Percentiles rank a stretch among this genome's conserved stretches.
phyloP scores from a whole-genome alignment of 495 filamentous ascomycete species.

The Penicillium subrubescens region DNA sequence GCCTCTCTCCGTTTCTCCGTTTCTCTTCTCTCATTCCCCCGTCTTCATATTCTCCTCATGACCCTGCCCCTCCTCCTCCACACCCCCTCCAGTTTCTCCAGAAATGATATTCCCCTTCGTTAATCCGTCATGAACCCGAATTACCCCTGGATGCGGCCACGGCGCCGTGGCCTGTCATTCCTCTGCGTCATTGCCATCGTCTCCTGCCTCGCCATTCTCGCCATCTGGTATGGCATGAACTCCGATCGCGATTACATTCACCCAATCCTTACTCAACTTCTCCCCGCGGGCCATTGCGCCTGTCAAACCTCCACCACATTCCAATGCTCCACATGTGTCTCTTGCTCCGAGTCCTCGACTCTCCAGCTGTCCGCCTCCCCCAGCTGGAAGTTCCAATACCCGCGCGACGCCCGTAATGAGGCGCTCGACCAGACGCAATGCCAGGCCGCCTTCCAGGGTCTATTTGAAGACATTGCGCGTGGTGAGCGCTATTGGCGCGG shows the following conservation, averaged over 20 bases:
- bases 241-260: constrained; percentile 42
- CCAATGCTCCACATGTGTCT: constrained; percentile 42
- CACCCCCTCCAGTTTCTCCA: not conserved
- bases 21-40: not conserved
- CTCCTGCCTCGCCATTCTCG: constrained; percentile 19
- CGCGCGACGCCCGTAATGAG: constrained; percentile 41
- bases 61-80: not conserved
- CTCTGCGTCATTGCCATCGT: constrained; percentile 28
- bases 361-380: constrained; percentile 20
- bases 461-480: constrained; percentile 49
- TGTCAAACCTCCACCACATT: constrained; percentile 46
- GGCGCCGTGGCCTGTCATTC: constrained; percentile 28
- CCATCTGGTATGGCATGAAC: constrained; percentile 46
- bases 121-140: constrained; percentile 27
- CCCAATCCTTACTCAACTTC: constrained; percentile 41
- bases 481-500: constrained; percentile 35
- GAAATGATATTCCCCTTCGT: not conserved
- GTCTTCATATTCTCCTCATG: not conserved
- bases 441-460: constrained; percentile 45
- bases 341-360: constrained; percentile 28
- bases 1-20: too few relatives aligned
- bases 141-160: constrained; percentile 28
- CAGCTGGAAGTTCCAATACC: constrained; percentile 38
- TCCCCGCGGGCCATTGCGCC: constrained; percentile 45
- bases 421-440: constrained; percentile 42